Evolutionary conservation across 345 rosid species (phyloP), one percentile per base, ranked within the genome.

Genomic region (Citrus glauca): DNA sequence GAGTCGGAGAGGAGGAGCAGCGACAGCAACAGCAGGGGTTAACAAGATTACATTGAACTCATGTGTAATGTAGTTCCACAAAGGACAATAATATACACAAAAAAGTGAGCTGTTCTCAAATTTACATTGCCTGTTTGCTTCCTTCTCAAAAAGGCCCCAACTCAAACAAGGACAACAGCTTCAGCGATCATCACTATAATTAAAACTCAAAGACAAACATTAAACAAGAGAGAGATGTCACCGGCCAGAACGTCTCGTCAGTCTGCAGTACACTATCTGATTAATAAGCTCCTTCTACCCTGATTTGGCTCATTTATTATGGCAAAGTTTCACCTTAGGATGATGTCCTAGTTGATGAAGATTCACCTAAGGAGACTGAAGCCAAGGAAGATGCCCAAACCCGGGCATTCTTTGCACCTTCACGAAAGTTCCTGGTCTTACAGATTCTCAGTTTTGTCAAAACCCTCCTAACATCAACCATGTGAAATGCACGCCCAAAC

Each of bases 331-430:
- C 69, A 60, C 19, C 35, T 84, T 79, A 81, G 24, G 83, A 76
- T 67, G 82, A 86, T 68, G 87, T 86, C 66, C 91, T 86, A 68
- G 88, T 87, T 5, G 97, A 85, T 19, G 94, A 91, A 73, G 95
- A 85, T 86, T 90, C 85, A 7, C 97, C 97, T 81, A 93, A 78
- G 7, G 97, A 88, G 74, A 95, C 97, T 7, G 98, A 95, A 13
- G 99, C 97, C 28, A 93, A 84, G 6, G 98, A 93, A 27, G 97
- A 91, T 63, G 97, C 97, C 98, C 97, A 94, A n/a, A 90, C 98
- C 68, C 85, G 87, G 27, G 92, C 96, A 60, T 83, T 95, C 84
- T 80, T 93, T 14, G 98, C 97, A 32, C 98, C 80, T 79, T 83
- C 90, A 19, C 84, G 97, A 78, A 95, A 92, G 88, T 80, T 89